Percentiles rank a stretch among this genome's conserved stretches.
Conservation (phyloP, 1,284 basidiomycete species). For the Malassezia nana region DNA sequence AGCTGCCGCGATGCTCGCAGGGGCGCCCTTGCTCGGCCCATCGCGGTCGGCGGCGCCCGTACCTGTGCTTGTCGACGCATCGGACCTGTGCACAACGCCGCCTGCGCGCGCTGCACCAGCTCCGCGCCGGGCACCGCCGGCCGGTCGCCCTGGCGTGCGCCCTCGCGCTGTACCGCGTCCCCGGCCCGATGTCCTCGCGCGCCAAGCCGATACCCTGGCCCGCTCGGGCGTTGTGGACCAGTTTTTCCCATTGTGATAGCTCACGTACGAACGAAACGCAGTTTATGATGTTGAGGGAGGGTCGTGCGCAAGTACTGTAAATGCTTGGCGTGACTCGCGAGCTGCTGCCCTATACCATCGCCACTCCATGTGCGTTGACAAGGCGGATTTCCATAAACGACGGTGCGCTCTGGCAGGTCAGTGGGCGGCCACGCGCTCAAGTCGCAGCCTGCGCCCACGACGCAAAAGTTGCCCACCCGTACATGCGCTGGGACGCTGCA, state of each 20-base stretch:
- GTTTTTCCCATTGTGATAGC: background rate
- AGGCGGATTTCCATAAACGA: slow-evolving; percentile 66
- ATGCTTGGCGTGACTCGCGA: slow-evolving; percentile 72
- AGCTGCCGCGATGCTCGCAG: slow-evolving; percentile 19
- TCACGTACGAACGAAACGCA: slow-evolving; percentile 24
- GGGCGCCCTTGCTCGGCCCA: background rate
- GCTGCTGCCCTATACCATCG: slow-evolving; percentile 69
- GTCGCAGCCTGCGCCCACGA: slow-evolving; percentile 64
- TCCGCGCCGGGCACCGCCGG: background rate
- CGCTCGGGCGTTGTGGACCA: background rate
- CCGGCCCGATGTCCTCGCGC: background rate
- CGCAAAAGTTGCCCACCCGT: slow-evolving; percentile 65
- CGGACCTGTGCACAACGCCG: background rate
- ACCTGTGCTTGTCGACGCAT: background rate
- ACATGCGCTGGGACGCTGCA: slow-evolving; percentile 69
- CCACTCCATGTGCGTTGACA: slow-evolving; percentile 73
- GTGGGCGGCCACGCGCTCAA: slow-evolving; percentile 3
- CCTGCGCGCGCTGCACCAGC: background rate
- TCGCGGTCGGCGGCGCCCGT: background rate
- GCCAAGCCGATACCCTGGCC: background rate
- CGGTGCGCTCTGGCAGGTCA: slow-evolving; percentile 69
- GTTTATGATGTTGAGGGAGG: slow-evolving; percentile 27
- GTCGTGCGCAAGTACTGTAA: slow-evolving; percentile 74
- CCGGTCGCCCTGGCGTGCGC: background rate
- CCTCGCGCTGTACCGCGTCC: background rate